Evolutionary conservation across 2,329 filamentous ascomycete genomes (phyloP).

Genomic region (Akanthomyces uredinophilus): DNA sequence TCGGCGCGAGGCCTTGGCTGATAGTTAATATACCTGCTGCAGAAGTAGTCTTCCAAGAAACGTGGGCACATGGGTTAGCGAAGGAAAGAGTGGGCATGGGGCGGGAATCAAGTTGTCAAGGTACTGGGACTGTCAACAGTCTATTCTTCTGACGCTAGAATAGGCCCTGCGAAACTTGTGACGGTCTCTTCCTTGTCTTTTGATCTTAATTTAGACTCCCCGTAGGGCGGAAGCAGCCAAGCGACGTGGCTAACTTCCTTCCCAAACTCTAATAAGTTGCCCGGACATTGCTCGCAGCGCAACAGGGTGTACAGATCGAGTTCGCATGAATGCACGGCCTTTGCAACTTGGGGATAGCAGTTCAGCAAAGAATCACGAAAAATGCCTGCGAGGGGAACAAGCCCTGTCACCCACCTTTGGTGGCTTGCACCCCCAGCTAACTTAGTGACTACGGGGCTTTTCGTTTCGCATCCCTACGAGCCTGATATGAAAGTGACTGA

Average conservation of each 20-base stretch:
- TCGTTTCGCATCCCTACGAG: neutral
- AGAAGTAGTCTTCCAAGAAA: too few relatives aligned
- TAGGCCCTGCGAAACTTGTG: too few relatives aligned
- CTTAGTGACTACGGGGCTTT: neutral
- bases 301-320: neutral
- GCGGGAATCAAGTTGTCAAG: too few relatives aligned
- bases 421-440: neutral
- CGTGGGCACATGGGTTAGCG: too few relatives aligned
- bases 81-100: too few relatives aligned
- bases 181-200: neutral
- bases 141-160: too few relatives aligned
- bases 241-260: neutral
- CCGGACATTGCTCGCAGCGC: neutral
- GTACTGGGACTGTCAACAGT: too few relatives aligned
- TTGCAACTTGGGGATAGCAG: neutral
- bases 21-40: too few relatives aligned
- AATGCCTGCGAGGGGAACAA: too few relatives aligned
- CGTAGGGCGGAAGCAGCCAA: neutral
- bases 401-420: neutral
- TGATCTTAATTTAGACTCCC: neutral
- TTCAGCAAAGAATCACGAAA: too few relatives aligned
- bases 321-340: slow-evolving; percentile 8
- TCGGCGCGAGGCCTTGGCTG: too few relatives aligned
- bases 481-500: neutral
- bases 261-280: neutral